Conservation (phyloP, 495 filamentous ascomycete species). For the Evernia prunastri region DNA sequence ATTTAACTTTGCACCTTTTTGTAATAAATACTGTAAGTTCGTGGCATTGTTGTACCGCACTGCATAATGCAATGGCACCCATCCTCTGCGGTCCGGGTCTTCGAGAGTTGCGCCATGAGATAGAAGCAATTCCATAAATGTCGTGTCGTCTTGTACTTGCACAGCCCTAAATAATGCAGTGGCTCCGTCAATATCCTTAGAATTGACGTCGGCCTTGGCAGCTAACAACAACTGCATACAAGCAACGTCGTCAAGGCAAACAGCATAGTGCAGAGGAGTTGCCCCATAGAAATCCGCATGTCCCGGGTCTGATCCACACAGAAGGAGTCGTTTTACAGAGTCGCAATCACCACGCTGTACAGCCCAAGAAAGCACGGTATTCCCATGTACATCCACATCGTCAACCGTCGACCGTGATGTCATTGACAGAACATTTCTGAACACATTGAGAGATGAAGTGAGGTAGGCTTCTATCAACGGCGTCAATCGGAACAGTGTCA, state of each 20-base stretch:
- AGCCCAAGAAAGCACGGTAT: constrained; percentile 13
- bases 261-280: constrained; percentile 4
- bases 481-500: not conserved
- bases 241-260: not conserved
- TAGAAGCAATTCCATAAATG: not conserved
- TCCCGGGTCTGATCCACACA: constrained; percentile 10
- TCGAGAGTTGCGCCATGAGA: constrained; percentile 3
- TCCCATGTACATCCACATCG: constrained; percentile 1
- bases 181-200: not conserved
- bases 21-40: not conserved
- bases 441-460: not conserved
- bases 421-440: not conserved
- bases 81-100: not conserved
- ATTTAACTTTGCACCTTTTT: constrained; percentile 1
- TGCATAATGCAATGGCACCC: not conserved
- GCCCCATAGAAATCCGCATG: not conserved
- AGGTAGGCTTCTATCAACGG: not conserved
- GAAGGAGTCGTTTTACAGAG: constrained; percentile 6
- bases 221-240: not conserved
- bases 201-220: constrained; percentile 12
- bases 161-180: not conserved
- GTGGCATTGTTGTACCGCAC: rapidly evolving
- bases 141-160: not conserved
- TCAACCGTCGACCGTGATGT: constrained; percentile 7
- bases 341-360: not conserved